A percentile compares a stretch with the other conserved stretches of the same genome.
phyloP scores from a whole-genome alignment of 805 yeast genomes.

The Yamadazyma scolyti region DNA sequence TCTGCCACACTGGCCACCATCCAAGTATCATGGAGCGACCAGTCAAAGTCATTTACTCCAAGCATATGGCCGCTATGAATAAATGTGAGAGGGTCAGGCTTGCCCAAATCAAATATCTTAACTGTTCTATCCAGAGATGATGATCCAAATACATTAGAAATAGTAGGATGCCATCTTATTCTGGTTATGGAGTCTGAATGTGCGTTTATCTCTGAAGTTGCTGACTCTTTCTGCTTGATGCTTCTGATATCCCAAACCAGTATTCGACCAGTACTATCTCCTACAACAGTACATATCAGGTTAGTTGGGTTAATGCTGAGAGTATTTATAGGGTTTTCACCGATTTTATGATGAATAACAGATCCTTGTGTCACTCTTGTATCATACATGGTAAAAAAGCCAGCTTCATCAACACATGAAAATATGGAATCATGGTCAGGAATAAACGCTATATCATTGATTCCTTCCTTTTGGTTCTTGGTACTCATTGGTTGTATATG shows the following conservation, averaged over 20 bases:
- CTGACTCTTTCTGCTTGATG: constrained; percentile 3
- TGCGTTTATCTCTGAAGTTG: background rate
- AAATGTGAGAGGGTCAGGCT: constrained; percentile 40
- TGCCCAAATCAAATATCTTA: constrained; percentile 55
- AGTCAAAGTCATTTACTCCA: constrained; percentile 79
- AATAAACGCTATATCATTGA: constrained; percentile 73
- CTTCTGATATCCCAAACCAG: constrained; percentile 65
- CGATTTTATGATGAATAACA: constrained; percentile 4
- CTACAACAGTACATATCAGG: constrained; percentile 60
- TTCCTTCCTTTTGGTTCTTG: constrained; percentile 33
- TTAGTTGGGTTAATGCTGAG: constrained; percentile 59
- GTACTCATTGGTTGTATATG: constrained; percentile 7
- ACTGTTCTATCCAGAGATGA: constrained; percentile 65
- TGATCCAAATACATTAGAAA: constrained; percentile 53
- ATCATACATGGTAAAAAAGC: constrained; percentile 50
- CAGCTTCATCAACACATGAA: constrained; percentile 66
- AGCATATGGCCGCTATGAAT: constrained; percentile 83
- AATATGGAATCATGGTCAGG: constrained; percentile 58
- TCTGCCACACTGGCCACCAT: constrained; percentile 74
- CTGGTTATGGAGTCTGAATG: constrained; percentile 58
- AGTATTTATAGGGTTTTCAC: constrained; percentile 46
- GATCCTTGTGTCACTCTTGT: constrained; percentile 28
- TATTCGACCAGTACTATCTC: constrained; percentile 55
- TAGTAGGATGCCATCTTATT: constrained; percentile 68
- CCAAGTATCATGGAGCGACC: constrained; percentile 74